phyloP scores from a whole-genome alignment of 2,329 filamentous ascomycete species.

The Huntiella moniliformis region DNA sequence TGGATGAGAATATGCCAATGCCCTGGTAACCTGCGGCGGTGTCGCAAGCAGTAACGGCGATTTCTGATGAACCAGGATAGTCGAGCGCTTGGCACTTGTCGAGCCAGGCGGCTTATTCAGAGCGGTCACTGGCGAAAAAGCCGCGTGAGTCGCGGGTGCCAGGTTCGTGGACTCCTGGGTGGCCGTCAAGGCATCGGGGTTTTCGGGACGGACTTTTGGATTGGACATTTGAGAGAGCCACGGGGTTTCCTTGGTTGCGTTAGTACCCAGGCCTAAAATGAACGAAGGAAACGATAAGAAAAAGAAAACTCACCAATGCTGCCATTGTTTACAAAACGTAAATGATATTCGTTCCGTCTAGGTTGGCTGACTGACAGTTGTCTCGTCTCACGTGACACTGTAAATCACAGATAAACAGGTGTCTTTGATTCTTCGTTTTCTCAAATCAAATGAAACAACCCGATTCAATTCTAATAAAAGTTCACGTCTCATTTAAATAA shows the following conservation, averaged over 20 bases:
- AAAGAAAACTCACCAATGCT: conserved; percentile 9
- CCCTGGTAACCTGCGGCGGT: conserved; percentile 82
- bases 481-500: no score
- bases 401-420: neutral
- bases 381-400: neutral
- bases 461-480: no score
- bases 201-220: conserved; percentile 11
- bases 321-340: conserved; percentile 4
- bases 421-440: no score
- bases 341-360: neutral
- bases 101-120: conserved; percentile 29
- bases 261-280: conserved; percentile 7
- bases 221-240: conserved; percentile 14
- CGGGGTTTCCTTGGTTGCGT: conserved; percentile 11
- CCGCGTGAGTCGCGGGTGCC: conserved; percentile 55
- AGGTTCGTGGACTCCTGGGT: conserved; percentile 4
- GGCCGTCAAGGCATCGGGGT: conserved; percentile 8
- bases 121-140: conserved; percentile 73
- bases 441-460: no score
- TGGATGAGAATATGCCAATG: conserved; percentile 86
- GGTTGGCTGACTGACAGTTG: neutral
- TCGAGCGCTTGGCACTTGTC: conserved; percentile 50
- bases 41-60: conserved; percentile 83
- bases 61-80: conserved; percentile 92
- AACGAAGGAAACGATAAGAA: neutral